Conservation (phyloP, 345 rosid genomes). For the Leavenworthia alabamica region DNA sequence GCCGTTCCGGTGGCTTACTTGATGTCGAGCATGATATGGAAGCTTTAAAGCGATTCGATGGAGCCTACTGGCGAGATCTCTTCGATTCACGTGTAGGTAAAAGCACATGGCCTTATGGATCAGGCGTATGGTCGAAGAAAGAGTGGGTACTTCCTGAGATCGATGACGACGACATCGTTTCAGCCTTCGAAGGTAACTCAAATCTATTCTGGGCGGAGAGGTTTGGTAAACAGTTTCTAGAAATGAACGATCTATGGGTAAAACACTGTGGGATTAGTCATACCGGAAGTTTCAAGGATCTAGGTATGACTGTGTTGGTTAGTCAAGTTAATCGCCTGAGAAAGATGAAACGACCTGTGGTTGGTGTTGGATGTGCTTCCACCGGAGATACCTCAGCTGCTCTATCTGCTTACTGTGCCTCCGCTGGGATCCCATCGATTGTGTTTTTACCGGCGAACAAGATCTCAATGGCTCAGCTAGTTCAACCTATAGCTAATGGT, state of each 20-base stretch:
- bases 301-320: constrained; percentile 91
- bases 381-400: constrained; percentile 95
- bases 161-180: constrained; percentile 69
- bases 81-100: constrained; percentile 86
- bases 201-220: constrained; percentile 93
- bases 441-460: constrained; percentile 80
- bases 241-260: constrained; percentile 87
- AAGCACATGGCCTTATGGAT: constrained; percentile 80
- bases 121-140: constrained; percentile 91
- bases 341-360: constrained; percentile 60
- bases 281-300: constrained; percentile 87
- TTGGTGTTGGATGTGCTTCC: constrained; percentile 91
- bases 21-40: constrained; percentile 82
- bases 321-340: constrained; percentile 84
- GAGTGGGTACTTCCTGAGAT: constrained; percentile 92
- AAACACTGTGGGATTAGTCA: constrained; percentile 93
- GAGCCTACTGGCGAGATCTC: constrained; percentile 66
- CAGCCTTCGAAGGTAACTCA: constrained; percentile 90
- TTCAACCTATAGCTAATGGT: constrained; percentile 88
- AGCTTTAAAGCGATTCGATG: constrained; percentile 55
- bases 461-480: constrained; percentile 90
- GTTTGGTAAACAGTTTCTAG: constrained; percentile 62
- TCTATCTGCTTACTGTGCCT: constrained; percentile 73
- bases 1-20: constrained; percentile 74
- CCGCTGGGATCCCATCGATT: constrained; percentile 87